Percentiles rank a stretch among this genome's conserved stretches.
Conservation (phyloP, 1,284 basidiomycete species). For the Cystobasidium sp. region DNA sequence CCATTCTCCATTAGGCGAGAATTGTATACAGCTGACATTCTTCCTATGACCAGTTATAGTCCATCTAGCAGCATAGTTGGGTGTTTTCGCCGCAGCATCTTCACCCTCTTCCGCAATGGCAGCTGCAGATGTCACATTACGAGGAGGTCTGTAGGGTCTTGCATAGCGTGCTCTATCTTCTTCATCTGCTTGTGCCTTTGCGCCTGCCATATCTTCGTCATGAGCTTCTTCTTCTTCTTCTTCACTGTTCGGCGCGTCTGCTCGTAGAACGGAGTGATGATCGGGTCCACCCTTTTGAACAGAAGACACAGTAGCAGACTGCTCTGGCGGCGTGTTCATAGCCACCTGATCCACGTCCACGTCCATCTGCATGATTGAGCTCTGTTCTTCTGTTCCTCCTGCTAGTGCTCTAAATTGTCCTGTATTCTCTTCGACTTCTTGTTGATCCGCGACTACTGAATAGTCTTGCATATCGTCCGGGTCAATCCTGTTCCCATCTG, state of each 20-base stretch:
- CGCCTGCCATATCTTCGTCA: not conserved
- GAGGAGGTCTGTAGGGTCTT: slow-evolving; percentile 7
- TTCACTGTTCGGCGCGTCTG: not conserved
- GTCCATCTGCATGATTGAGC: not conserved
- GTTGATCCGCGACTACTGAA: not conserved
- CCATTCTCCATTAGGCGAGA: slow-evolving; percentile 59
- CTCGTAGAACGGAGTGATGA: not conserved
- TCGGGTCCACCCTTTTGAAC: not conserved
- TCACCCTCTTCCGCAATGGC: not conserved
- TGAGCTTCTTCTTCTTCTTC: not conserved
- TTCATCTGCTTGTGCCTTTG: not conserved
- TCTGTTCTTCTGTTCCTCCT: not conserved
- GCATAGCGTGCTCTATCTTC: not conserved
- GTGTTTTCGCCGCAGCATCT: not conserved
- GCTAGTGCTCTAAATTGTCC: not conserved
- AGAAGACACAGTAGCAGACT: not conserved
- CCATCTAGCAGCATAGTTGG: slow-evolving; percentile 46
- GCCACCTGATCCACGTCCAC: not conserved
- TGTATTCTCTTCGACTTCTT: not conserved
- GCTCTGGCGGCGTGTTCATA: not conserved
- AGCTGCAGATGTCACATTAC: not conserved
- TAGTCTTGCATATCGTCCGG: slow-evolving; percentile 3
- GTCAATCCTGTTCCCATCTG: slow-evolving; percentile 7
- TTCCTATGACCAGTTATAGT: slow-evolving; percentile 60
- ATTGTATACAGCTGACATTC: slow-evolving; percentile 58